Evolutionary conservation across 2,329 filamentous ascomycete genomes (phyloP).

Genomic region (Calonectria hawksworthii): DNA sequence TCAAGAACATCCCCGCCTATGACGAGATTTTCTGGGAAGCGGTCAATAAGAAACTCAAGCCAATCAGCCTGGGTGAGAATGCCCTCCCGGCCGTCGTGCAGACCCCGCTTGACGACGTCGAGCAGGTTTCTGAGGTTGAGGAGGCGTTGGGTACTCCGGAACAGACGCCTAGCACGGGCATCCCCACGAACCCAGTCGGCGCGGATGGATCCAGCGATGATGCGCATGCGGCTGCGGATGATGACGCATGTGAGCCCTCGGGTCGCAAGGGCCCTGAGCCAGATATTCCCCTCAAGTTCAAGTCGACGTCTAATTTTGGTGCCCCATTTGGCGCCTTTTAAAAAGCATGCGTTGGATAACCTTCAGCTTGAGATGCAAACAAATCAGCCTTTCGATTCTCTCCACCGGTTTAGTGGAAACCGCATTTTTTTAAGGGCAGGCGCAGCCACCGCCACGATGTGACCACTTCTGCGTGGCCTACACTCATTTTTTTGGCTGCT

Average conservation of each 20-base stretch:
- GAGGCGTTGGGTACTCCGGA: conserved; percentile 29
- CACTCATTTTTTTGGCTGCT: background rate
- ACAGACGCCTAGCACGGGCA: conserved; percentile 15
- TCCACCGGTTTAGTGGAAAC: background rate
- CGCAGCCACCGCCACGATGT: background rate
- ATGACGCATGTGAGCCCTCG: conserved; percentile 41
- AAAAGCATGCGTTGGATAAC: conserved; percentile 28
- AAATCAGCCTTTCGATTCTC: background rate
- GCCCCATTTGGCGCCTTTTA: conserved; percentile 58
- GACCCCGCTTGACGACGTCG: conserved; percentile 49
- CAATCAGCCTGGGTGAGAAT: conserved; percentile 62
- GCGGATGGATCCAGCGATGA: conserved; percentile 45
- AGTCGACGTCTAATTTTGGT: conserved; percentile 62
- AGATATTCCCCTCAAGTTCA: conserved; percentile 63
- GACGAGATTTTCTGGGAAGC: conserved; percentile 68
- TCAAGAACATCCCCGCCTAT: conserved; percentile 68
- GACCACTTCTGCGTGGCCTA: background rate
- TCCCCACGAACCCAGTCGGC: conserved; percentile 30
- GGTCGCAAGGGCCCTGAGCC: conserved; percentile 49
- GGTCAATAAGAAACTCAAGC: conserved; percentile 66
- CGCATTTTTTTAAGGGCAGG: background rate
- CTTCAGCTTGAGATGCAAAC: background rate
- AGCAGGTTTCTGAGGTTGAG: conserved; percentile 33
- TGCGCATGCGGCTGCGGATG: conserved; percentile 38
- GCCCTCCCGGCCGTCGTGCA: conserved; percentile 61